These are phyloP conservation scores for Gastrolobium villosum DNA, from an alignment of 306 rosid genomes.

Conservation along the genomic window DNA sequence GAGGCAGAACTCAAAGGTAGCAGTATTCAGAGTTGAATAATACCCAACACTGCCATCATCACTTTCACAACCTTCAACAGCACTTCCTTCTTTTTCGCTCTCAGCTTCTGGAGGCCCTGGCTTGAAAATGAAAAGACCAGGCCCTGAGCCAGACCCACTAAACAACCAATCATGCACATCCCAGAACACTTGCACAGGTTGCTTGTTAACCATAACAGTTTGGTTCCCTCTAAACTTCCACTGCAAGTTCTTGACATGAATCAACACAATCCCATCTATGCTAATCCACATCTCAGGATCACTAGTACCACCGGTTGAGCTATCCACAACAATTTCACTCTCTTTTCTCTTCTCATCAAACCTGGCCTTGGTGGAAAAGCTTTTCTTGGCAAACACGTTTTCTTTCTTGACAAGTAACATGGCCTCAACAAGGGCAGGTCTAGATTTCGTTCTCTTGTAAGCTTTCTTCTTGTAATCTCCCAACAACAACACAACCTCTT, in stretches of 20 bases:
- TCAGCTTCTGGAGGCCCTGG: conserved; percentile 73
- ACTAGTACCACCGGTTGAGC: conserved; percentile 59
- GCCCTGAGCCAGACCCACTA: conserved; percentile 66
- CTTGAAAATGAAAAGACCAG: conserved; percentile 87
- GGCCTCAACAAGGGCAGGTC: conserved; percentile 76
- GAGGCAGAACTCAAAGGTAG: conserved; percentile 70
- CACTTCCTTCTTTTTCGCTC: conserved; percentile 67
- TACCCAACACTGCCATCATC: conserved; percentile 66
- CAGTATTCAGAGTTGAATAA: conserved; percentile 59
- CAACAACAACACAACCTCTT: conserved; percentile 77
- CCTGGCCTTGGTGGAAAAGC: conserved; percentile 70
- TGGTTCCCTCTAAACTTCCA: conserved; percentile 98
- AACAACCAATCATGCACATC: conserved; percentile 98
- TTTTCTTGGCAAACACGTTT: conserved; percentile 84
- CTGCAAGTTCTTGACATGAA: conserved; percentile 87
- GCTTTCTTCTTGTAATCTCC: conserved; percentile 93
- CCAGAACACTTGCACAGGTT: conserved; percentile 87
- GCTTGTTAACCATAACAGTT: conserved; percentile 73
- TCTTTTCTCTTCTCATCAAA: conserved; percentile 78
- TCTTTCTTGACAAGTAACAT: conserved; percentile 70
- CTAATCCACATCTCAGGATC: conserved; percentile 99
- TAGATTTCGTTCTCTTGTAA: conserved; percentile 81
- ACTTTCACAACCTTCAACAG: conserved; percentile 58
- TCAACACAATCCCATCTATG: conserved; percentile 80
- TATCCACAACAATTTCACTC: conserved; percentile 86